Conservation (phyloP, 768 basidiomycete genomes). For the Boletus pseudopeckii region DNA sequence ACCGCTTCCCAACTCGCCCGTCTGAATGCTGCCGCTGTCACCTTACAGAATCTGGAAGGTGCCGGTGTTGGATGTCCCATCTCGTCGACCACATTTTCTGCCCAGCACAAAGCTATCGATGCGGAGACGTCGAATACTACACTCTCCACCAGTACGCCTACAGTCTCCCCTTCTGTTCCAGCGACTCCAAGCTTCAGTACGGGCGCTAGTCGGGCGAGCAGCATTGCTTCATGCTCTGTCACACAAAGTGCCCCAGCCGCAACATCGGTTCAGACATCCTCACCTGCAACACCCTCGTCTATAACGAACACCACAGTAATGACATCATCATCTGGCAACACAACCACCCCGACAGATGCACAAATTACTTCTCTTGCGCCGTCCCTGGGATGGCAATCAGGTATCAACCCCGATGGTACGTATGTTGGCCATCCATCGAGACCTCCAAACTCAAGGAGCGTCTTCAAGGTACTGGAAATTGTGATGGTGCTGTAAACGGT, state of each 20-base stretch:
- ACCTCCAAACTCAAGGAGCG: neutral
- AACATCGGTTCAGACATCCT: neutral
- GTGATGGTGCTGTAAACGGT: conserved; percentile 33
- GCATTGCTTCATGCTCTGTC: neutral
- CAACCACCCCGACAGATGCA: conserved; percentile 18
- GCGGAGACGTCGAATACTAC: conserved; percentile 10
- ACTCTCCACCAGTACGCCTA: neutral
- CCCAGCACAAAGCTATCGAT: conserved; percentile 28
- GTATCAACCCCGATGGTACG: conserved; percentile 57
- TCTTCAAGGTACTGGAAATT: conserved; percentile 35
- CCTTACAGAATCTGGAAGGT: conserved; percentile 72
- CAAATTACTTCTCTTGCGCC: conserved; percentile 49
- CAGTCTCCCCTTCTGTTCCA: neutral
- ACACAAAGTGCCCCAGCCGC: neutral
- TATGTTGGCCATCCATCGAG: conserved; percentile 5
- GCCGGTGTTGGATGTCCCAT: conserved; percentile 67
- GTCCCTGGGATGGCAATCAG: conserved; percentile 50
- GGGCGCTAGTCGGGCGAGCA: neutral
- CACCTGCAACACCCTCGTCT: neutral
- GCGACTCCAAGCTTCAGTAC: neutral
- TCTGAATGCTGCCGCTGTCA: conserved; percentile 56
- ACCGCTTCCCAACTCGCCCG: conserved; percentile 51
- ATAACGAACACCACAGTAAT: neutral
- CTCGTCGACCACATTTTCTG: conserved; percentile 58
- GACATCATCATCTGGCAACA: neutral